These are phyloP conservation scores for Gyrodon lividus DNA, from an alignment of 768 basidiomycete species.

Conservation along the genomic window DNA sequence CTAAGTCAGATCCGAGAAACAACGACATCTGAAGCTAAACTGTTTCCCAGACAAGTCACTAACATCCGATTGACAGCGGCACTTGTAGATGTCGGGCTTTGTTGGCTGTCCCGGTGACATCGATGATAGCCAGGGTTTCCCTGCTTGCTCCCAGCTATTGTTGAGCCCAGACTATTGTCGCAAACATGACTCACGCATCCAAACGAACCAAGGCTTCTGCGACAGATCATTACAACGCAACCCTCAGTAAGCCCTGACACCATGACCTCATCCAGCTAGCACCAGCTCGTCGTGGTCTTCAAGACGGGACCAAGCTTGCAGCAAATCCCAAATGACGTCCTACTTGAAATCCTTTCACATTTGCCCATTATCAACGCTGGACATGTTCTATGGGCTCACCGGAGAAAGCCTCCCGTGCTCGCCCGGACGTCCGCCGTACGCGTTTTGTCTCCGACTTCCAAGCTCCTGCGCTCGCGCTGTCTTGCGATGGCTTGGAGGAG, in stretches of 20 bases:
- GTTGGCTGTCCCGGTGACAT: too few relatives aligned
- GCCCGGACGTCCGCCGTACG: constrained; percentile 1
- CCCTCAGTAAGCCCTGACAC: background rate
- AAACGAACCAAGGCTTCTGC: background rate
- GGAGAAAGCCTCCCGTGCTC: background rate
- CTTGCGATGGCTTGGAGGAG: constrained; percentile 14
- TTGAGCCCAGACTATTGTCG: background rate
- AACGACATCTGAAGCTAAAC: too few relatives aligned
- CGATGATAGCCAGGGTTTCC: too few relatives aligned
- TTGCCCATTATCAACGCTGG: constrained; percentile 3
- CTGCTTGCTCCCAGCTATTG: too few relatives aligned
- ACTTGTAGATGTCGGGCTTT: too few relatives aligned
- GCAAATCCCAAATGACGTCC: constrained; percentile 10
- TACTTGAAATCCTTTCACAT: constrained; percentile 11
- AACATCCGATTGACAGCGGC: too few relatives aligned
- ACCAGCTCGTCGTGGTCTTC: background rate
- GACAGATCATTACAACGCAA: background rate
- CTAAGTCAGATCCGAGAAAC: too few relatives aligned
- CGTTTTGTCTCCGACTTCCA: constrained; percentile 7
- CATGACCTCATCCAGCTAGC: too few relatives aligned
- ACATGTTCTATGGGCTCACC: background rate
- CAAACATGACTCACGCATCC: background rate
- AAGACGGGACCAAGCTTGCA: constrained; percentile 3
- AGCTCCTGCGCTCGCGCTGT: constrained; percentile 10
- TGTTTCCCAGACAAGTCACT: too few relatives aligned